Base-by-base conservation (phyloP, 768 basidiomycete species). In the Glaciozyma antarctica region DNA sequence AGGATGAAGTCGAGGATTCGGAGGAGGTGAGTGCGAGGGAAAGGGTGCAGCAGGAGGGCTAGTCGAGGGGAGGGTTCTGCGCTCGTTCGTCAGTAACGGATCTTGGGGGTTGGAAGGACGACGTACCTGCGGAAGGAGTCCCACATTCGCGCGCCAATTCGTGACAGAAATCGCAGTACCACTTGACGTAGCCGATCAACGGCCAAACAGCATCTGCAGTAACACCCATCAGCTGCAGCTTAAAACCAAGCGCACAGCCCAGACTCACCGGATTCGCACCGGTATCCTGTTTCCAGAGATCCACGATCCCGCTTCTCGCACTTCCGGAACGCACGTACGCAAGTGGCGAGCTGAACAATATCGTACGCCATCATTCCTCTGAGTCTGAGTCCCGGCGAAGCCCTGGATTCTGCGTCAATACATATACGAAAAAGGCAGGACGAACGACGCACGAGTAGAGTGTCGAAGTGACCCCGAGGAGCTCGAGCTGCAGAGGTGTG, bases 131-230 rank as follows among this genome's bases (percentile, higher is more conserved):
- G 26, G 12, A 5, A 26, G 24, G 17, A 3, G 26, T 15, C 4
- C 54, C 54, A 15, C 30, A 32, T 19, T 55, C 54, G 28, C 32
- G 32, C 16, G 13, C 56, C 1, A 57, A 17, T 19, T 41, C 41
- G 38, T n/a, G 10, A 12, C 24, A 24, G n/a, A 57, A 57, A 41
- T 24, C 34, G 15, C 48, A 53, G 30, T 51, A 52, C 64, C 64
- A 65, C 19, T 16, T 55, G 6, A 30, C 38, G 5, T 56, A 21
- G 1, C 55, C 64, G 10, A 61, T 58, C 6, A 61, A 28, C 2
- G 64, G 64, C 64, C 64, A 65, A 3, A 58, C 24, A 2, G 60
- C 55, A 56, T 65, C 64, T 24, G 47, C 45, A n/a, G 19, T 15
- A 48, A 2, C 19, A 6, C 7, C 22, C 19, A 17, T 48, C 6